These are phyloP conservation scores for Brassica cretica DNA, from an alignment of 345 rosid species.

Conservation along the genomic window DNA sequence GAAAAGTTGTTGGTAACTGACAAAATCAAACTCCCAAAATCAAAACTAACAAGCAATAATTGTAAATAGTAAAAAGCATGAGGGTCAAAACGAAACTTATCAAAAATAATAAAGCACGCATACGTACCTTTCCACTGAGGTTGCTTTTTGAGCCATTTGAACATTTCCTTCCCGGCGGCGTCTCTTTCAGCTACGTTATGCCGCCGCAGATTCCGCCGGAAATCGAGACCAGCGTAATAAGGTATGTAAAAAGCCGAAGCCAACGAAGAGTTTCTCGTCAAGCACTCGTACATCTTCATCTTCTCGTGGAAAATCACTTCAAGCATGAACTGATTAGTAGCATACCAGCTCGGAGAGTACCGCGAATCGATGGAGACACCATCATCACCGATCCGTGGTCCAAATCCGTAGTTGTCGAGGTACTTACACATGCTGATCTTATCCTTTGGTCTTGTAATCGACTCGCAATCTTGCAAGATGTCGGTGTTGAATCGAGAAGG, in stretches of 20 bases:
- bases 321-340: conserved; percentile 58
- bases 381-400: conserved; percentile 37
- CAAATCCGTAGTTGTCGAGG: conserved; percentile 46
- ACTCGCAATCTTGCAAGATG: conserved; percentile 43
- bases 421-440: conserved; percentile 50
- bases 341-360: conserved; percentile 22
- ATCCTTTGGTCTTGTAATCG: conserved; percentile 45
- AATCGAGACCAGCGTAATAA: conserved; percentile 53
- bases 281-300: conserved; percentile 56
- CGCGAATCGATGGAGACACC: not conserved
- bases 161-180: conserved; percentile 37
- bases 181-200: conserved; percentile 46
- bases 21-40: not conserved
- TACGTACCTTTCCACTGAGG: conserved; percentile 53
- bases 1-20: not conserved
- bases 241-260: conserved; percentile 63
- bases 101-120: not conserved
- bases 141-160: conserved; percentile 40
- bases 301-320: conserved; percentile 56
- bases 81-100: not conserved
- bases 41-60: not conserved
- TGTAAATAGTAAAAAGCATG: not conserved
- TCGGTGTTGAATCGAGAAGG: conserved; percentile 53
- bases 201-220: conserved; percentile 54
- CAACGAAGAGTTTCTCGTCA: conserved; percentile 49